Evolutionary conservation across 2,329 filamentous ascomycete genomes (phyloP).

Genomic region (Colletotrichum phormii): DNA sequence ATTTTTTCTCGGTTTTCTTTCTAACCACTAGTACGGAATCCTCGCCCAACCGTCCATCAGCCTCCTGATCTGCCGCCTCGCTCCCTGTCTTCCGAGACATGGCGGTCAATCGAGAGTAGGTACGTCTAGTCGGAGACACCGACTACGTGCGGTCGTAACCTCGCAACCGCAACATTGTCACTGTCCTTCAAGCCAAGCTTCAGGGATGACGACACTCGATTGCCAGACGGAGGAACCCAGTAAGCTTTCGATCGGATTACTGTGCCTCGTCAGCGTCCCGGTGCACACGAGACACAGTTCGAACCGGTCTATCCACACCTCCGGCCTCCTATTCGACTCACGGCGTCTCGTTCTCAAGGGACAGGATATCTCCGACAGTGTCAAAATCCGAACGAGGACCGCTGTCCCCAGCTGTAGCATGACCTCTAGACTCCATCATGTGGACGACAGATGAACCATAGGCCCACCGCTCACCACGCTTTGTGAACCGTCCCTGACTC

Average conservation of each 20-base stretch:
- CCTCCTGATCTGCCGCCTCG: constrained; percentile 8
- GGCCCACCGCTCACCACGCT: background rate
- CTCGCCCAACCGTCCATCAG: constrained; percentile 5
- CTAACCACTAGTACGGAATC: background rate
- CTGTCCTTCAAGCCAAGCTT: constrained; percentile 7
- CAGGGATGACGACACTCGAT: constrained; percentile 1
- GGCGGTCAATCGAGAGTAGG: constrained; percentile 25
- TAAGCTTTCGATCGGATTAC: background rate
- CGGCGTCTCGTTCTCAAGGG: background rate
- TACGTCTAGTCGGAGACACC: constrained; percentile 20
- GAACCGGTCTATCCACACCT: background rate
- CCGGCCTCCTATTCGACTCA: constrained; percentile 5
- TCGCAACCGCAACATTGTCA: background rate
- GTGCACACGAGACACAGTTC: background rate
- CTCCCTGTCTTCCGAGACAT: constrained; percentile 32
- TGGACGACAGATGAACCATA: constrained; percentile 8
- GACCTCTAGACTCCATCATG: background rate
- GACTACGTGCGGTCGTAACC: constrained; percentile 8
- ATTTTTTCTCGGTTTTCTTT: background rate
- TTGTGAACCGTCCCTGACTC: background rate
- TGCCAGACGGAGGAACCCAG: background rate
- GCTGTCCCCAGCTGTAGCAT: background rate
- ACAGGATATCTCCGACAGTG: constrained; percentile 18
- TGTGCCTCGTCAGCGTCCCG: background rate
- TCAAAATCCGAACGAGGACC: background rate